These are phyloP conservation scores for Oidiodendron maius DNA, from an alignment of 495 filamentous ascomycete species.

Conservation along the genomic window DNA sequence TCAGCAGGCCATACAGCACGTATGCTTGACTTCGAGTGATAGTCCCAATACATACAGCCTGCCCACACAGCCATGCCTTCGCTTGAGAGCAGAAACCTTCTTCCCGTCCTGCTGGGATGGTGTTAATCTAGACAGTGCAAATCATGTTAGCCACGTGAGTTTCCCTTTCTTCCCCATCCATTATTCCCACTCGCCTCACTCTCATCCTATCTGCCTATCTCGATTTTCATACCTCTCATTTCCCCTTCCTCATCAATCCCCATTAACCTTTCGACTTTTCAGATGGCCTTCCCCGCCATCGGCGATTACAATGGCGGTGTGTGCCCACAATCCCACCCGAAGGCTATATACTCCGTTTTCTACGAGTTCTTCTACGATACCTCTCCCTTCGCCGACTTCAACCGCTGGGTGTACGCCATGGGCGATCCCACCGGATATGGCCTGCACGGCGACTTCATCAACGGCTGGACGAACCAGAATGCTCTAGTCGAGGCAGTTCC, in stretches of 20 bases:
- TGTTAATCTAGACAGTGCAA: constrained; percentile 45
- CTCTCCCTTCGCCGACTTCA: constrained; percentile 34
- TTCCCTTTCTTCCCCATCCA: too few species aligned
- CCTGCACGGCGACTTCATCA: constrained; percentile 67
- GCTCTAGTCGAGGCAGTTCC: constrained; percentile 41
- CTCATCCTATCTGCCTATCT: too few species aligned
- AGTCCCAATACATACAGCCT: constrained; percentile 5
- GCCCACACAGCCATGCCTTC: constrained; percentile 28
- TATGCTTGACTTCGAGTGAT: constrained; percentile 33
- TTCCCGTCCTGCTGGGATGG: constrained; percentile 94
- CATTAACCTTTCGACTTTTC: too few species aligned
- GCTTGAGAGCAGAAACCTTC: constrained; percentile 52
- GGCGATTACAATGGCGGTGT: constrained; percentile 41
- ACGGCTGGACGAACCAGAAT: constrained; percentile 61
- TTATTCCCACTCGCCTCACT: too few species aligned
- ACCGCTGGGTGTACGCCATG: constrained; percentile 29
- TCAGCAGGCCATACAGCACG: constrained; percentile 31
- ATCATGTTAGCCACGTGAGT: constrained; percentile 55
- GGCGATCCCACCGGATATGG: constrained; percentile 66
- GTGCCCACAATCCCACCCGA: constrained; percentile 49
- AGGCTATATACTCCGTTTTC: constrained; percentile 50
- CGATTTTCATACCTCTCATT: too few species aligned
- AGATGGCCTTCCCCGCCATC: constrained; percentile 16
- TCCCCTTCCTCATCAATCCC: too few species aligned
- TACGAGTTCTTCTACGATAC: constrained; percentile 54